These are phyloP conservation scores for Hymenoscyphus occultus DNA, from an alignment of 2,329 filamentous ascomycete species.

Conservation along the genomic window DNA sequence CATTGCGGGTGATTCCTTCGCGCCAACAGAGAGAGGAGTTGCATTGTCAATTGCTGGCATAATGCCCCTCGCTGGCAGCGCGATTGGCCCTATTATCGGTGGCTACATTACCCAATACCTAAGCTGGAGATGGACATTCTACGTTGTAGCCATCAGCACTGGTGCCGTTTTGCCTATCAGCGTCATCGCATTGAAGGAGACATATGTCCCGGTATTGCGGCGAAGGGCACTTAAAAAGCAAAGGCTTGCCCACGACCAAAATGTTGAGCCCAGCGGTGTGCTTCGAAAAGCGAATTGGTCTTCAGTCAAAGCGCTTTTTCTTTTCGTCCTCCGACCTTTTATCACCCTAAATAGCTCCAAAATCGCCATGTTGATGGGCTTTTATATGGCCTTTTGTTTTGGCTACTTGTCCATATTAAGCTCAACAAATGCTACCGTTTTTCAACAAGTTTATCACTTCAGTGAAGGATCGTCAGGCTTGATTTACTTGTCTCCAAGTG, in stretches of 20 bases:
- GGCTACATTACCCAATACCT: no score
- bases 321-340: constrained; percentile 46
- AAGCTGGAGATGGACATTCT: no score
- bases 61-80: constrained; percentile 38
- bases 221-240: no score
- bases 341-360: background rate
- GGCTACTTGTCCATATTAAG: background rate
- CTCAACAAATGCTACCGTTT: background rate
- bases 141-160: no score
- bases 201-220: no score
- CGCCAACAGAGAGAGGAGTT: constrained; percentile 55
- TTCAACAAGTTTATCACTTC: background rate
- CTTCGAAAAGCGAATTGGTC: constrained; percentile 35
- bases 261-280: constrained; percentile 13
- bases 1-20: constrained; percentile 62
- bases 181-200: no score
- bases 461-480: background rate
- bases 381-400: background rate
- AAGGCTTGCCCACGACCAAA: background rate
- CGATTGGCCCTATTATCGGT: constrained; percentile 37
- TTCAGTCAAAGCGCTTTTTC: constrained; percentile 36
- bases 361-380: background rate
- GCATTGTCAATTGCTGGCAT: constrained; percentile 63
- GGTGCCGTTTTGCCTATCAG: no score
- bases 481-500: constrained; percentile 46